These are phyloP conservation scores for Gossypium raimondii DNA, from an alignment of 345 rosid genomes.

Conservation along the genomic window DNA sequence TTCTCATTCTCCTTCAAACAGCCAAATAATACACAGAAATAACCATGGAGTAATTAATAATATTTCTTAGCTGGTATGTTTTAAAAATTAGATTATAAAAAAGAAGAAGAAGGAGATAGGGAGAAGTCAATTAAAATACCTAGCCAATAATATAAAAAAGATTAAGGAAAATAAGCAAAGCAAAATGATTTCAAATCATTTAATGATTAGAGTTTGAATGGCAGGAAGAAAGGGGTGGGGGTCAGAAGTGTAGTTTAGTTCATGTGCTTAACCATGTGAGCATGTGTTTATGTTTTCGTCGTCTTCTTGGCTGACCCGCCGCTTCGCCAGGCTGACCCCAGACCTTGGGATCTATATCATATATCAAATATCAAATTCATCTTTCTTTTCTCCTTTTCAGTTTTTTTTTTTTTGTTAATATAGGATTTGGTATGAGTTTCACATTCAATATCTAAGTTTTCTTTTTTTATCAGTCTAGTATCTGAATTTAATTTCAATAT, in stretches of 20 bases:
- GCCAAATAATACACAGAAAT: constrained; percentile 7
- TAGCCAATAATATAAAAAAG: background rate
- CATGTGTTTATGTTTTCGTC: constrained; percentile 39
- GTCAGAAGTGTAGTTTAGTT: background rate
- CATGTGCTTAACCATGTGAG: constrained; percentile 61
- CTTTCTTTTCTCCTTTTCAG: no score
- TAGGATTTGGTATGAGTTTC: no score
- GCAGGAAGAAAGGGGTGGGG: background rate
- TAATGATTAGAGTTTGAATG: background rate
- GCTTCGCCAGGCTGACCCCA: constrained; percentile 15
- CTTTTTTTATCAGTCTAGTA: no score
- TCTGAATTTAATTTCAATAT: no score
- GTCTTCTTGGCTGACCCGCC: constrained; percentile 18
- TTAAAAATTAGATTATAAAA: no score
- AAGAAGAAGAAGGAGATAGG: no score
- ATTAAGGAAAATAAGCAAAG: background rate
- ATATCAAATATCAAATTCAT: no score
- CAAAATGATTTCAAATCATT: background rate
- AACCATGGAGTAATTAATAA: background rate
- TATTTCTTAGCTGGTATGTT: constrained; percentile 21
- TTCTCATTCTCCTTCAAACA: constrained; percentile 21
- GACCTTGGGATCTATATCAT: background rate
- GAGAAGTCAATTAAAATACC: background rate
- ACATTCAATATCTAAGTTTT: no score
- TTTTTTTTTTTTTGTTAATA: no score